These are phyloP conservation scores for Umbelopsis vinacea DNA, from an alignment of 192 early-diverging fungal species.

Conservation along the genomic window DNA sequence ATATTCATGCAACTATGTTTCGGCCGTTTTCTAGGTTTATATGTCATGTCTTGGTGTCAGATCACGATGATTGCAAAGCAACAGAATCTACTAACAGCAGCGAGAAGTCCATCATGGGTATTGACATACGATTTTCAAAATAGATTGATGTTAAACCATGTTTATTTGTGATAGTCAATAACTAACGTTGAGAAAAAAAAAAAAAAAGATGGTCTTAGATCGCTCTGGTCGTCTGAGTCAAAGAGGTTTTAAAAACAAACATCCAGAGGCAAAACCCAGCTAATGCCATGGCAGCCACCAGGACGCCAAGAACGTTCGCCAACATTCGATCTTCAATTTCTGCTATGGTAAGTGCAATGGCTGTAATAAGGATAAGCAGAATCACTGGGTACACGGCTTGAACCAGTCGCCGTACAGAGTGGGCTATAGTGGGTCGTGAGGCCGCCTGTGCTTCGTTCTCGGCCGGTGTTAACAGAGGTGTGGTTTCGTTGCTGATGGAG, in stretches of 20 bases:
- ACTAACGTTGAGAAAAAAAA: background rate
- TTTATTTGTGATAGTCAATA: background rate
- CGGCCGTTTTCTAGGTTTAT: background rate
- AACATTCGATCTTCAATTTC: constrained; percentile 14
- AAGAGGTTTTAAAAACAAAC: constrained; percentile 20
- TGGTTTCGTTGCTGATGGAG: background rate
- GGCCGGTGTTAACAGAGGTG: background rate
- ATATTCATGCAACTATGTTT: constrained; percentile 1
- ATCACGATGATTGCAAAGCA: background rate
- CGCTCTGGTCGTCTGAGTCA: background rate
- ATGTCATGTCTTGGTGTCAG: background rate
- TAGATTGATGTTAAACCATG: background rate
- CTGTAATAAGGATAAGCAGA: background rate
- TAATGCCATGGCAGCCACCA: constrained; percentile 20
- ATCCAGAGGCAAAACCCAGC: constrained; percentile 22
- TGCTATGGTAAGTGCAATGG: constrained; percentile 6
- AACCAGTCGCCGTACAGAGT: background rate
- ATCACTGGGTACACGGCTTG: constrained; percentile 17
- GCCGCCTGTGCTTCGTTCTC: background rate
- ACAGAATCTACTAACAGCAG: background rate
- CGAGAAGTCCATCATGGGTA: too few species aligned
- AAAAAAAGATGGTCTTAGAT: background rate
- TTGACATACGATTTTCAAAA: too few species aligned
- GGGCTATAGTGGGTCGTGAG: background rate
- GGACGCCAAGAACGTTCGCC: constrained; percentile 10